phyloP scores from a whole-genome alignment of 371 early-diverging fungal species.

The Mortierella sp. region DNA sequence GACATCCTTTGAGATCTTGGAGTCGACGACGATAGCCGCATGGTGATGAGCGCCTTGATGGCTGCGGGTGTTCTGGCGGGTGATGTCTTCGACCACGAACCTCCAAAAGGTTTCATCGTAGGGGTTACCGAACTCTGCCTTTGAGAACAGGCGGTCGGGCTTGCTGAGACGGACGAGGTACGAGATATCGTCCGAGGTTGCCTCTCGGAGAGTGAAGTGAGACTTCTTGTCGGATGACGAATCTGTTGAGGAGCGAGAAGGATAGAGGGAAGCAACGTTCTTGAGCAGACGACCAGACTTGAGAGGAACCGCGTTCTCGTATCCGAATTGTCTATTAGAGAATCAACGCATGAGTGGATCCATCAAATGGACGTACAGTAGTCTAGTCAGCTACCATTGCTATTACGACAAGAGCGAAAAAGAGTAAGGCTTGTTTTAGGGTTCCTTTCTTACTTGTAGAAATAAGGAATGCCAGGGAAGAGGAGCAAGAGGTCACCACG shows the following conservation, averaged over 20 bases:
- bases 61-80: not conserved
- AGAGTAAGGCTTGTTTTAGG: too few relatives aligned
- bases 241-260: too few relatives aligned
- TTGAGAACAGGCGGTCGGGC: slow-evolving; percentile 1
- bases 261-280: not conserved
- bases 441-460: slow-evolving; percentile 30
- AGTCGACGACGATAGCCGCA: slow-evolving; percentile 31
- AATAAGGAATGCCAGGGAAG: slow-evolving; percentile 41
- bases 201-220: slow-evolving; percentile 30
- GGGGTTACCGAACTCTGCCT: slow-evolving; percentile 23
- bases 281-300: slow-evolving; percentile 8
- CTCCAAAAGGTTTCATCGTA: slow-evolving; percentile 31
- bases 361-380: not conserved
- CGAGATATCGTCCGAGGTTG: slow-evolving; percentile 19
- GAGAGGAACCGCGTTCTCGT: slow-evolving; percentile 28
- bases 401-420: not conserved
- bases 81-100: slow-evolving; percentile 12
- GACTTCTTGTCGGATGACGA: not conserved
- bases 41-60: slow-evolving; percentile 24
- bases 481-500: slow-evolving; percentile 36
- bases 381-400: too few relatives aligned
- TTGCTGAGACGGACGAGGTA: slow-evolving; percentile 36
- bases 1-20: slow-evolving; percentile 25
- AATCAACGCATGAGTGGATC: not conserved
- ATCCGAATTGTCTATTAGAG: slow-evolving; percentile 32